phyloP scores from a whole-genome alignment of 2,329 filamentous ascomycete species.

The Trichoderma simmonsii region DNA sequence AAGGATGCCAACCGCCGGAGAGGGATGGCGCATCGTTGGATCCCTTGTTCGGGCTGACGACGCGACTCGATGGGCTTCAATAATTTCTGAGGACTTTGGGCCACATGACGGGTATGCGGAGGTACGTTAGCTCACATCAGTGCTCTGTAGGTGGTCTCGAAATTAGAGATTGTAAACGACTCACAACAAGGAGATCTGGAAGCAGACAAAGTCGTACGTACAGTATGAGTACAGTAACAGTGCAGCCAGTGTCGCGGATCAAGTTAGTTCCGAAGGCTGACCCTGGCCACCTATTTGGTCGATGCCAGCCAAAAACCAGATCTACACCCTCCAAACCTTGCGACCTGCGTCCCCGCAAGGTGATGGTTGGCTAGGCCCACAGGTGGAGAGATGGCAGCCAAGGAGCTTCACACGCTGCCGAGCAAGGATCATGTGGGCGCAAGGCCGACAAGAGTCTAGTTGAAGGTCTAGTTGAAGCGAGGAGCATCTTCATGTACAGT shows the following conservation, averaged over 20 bases:
- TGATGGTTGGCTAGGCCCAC: background rate
- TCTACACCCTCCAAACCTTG: conserved; percentile 20
- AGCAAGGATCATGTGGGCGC: conserved; percentile 4
- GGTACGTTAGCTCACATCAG: background rate
- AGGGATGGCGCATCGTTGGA: background rate
- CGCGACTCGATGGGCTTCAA: background rate
- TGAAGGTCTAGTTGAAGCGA: background rate
- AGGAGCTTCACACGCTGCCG: background rate
- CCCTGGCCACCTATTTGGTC: conserved; percentile 20
- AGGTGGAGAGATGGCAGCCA: background rate
- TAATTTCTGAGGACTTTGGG: background rate
- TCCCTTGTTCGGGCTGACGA: background rate
- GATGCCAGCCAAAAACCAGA: conserved; percentile 38
- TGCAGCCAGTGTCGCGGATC: conserved; percentile 17
- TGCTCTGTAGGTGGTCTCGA: background rate
- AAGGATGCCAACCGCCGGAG: background rate
- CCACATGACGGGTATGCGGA: background rate
- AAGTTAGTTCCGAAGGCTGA: conserved; percentile 13
- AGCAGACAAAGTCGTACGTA: background rate
- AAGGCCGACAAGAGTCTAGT: background rate
- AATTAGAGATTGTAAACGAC: background rate
- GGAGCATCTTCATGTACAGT: background rate
- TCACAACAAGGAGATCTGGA: background rate
- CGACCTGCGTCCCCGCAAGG: conserved; percentile 2
- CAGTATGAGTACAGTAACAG: background rate